These are phyloP conservation scores for Persicaria maculosa DNA, from an alignment of 148 eudicot species.

Conservation along the genomic window DNA sequence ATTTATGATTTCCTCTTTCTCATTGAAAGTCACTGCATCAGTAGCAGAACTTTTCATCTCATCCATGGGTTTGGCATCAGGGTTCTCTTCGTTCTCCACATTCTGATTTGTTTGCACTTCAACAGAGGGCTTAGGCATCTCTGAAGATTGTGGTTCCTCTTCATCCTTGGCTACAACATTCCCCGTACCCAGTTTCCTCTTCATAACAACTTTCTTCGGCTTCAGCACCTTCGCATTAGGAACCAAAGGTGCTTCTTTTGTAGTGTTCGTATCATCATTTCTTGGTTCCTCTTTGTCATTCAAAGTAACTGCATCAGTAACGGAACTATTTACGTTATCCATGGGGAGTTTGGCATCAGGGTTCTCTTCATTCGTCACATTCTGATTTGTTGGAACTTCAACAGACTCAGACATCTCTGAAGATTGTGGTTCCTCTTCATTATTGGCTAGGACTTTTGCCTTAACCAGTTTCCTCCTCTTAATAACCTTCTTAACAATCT, in stretches of 20 bases:
- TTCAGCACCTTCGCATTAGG: constrained; percentile 3
- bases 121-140: constrained; percentile 11
- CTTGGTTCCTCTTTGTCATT: neutral
- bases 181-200: neutral
- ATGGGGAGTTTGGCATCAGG: constrained; percentile 11
- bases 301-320: neutral
- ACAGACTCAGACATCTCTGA: constrained; percentile 10
- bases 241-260: constrained; percentile 3
- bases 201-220: neutral
- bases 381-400: constrained; percentile 7
- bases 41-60: neutral
- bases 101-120: constrained; percentile 9
- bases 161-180: neutral
- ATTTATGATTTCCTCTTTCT: neutral
- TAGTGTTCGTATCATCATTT: constrained; percentile 1
- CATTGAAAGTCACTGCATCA: neutral
- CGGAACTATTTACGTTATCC: neutral
- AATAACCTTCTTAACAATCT: neutral
- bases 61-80: constrained; percentile 13
- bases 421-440: neutral
- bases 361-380: constrained; percentile 19
- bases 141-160: neutral
- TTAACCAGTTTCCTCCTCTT: constrained; percentile 2
- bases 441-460: neutral
- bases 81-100: constrained; percentile 18